Evolutionary conservation across 2,329 filamentous ascomycete genomes (phyloP), one percentile per base, ranked within the genome.

Genomic region (Paecilomyces sp.): DNA sequence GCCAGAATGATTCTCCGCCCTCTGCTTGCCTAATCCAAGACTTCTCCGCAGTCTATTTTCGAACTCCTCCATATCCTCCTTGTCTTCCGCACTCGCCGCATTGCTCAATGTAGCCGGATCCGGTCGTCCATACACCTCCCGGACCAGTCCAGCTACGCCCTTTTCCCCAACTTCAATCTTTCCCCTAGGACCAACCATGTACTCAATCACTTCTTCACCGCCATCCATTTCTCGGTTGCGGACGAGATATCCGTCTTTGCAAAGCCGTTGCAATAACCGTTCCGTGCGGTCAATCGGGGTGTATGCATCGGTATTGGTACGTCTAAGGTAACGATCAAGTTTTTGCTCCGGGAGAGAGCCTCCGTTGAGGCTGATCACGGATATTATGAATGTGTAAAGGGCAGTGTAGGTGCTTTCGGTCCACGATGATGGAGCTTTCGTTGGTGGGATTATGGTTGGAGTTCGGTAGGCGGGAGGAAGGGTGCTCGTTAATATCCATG

Each of bases 81-180:
- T 57, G 58, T 67, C 62, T 8, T 61, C 61, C 4, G 41, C 41
- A 47, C 18, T 47, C 52, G 56, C 50, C 18, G 60, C 62, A 54
- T 61, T 61, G 57, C 68, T 64, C 18, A 70, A 67, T 6, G 15
- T 59, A 47, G 57, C 61, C 34, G 52, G 55, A n/a, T 36, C 51
- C 31, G n/a, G 63, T 7, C 59, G 59, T 74, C 70, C 85, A 69
- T 82, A 85, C 1, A 88, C 82, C 56, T 74, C 75, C 62, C 77
- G 77, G 3, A 92, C 85, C 63, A 97, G 75, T 0, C 85, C 86
- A 18, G 86, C 85, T 12, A 94, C 88, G 0, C 89, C 90, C 56
- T 86, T 82, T n/a, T 87, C 80, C 0, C 89, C 90, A 36, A 97
- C 84, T 74, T 97, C 94, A 7, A 92, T 81, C 74, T 89, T 94